These are phyloP conservation scores for Colletotrichum sp. DNA, from an alignment of 2,329 filamentous ascomycete species.

Conservation along the genomic window DNA sequence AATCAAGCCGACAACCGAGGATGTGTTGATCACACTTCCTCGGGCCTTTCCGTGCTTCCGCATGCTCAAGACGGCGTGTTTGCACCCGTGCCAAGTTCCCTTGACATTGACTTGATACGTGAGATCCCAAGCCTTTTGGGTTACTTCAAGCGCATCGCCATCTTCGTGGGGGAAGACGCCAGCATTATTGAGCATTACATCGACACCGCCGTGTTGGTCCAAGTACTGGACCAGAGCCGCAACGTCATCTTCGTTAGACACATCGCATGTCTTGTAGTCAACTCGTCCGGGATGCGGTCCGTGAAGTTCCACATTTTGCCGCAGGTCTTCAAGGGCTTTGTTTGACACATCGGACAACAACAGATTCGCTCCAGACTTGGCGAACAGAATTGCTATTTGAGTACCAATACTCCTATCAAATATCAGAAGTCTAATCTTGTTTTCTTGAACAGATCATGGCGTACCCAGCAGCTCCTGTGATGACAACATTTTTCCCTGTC, in stretches of 20 bases:
- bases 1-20: conserved; percentile 74
- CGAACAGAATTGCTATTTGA: conserved; percentile 75
- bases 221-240: conserved; percentile 64
- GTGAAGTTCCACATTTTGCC: conserved; percentile 64
- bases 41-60: conserved; percentile 70
- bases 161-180: conserved; percentile 78
- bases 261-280: conserved; percentile 57
- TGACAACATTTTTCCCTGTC: conserved; percentile 46
- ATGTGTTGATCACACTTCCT: conserved; percentile 76
- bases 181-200: conserved; percentile 82
- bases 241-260: conserved; percentile 71
- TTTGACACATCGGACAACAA: conserved; percentile 74
- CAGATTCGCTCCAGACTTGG: conserved; percentile 72
- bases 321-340: conserved; percentile 65
- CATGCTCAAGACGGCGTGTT: conserved; percentile 73
- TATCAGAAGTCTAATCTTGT: background rate
- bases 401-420: conserved; percentile 63
- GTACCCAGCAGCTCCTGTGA: conserved; percentile 75
- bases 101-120: conserved; percentile 81
- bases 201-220: conserved; percentile 73
- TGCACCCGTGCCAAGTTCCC: conserved; percentile 79
- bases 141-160: conserved; percentile 56
- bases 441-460: conserved; percentile 22
- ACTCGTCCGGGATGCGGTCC: conserved; percentile 48
- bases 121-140: conserved; percentile 74